Evolutionary conservation across 2,329 filamentous ascomycete species (phyloP).

Genomic region (Mycocentrospora acerina): DNA sequence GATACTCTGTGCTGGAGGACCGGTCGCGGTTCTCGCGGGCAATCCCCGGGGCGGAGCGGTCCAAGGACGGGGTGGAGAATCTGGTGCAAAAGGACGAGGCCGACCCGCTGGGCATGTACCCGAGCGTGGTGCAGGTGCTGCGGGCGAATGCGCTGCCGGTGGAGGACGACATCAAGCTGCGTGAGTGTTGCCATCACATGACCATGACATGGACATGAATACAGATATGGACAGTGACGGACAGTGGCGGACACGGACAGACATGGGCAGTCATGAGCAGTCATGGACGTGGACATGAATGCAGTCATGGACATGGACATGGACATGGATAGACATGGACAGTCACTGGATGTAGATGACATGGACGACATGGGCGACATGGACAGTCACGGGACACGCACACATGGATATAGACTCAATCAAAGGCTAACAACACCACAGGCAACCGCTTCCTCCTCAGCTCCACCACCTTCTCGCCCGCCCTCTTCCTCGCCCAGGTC

Average conservation of each 20-base stretch:
- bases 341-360: neutral
- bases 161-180: constrained; percentile 77
- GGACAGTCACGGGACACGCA: too few species aligned
- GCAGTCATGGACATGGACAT: too few species aligned
- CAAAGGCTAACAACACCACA: constrained; percentile 30
- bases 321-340: too few species aligned
- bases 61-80: constrained; percentile 69
- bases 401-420: neutral
- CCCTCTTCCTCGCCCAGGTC: constrained; percentile 87
- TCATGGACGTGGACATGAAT: too few species aligned
- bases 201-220: too few species aligned
- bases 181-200: constrained; percentile 62
- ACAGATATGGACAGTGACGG: too few species aligned
- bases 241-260: too few species aligned
- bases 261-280: too few species aligned
- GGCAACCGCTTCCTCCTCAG: constrained; percentile 93
- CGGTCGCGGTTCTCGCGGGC: constrained; percentile 69
- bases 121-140: constrained; percentile 82
- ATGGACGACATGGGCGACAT: too few species aligned
- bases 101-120: constrained; percentile 83
- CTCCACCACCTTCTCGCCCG: constrained; percentile 91
- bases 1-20: constrained; percentile 81
- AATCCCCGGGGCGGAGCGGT: constrained; percentile 68
- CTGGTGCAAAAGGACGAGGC: constrained; percentile 88
- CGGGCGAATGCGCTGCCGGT: constrained; percentile 75